Evolutionary conservation across 768 basidiomycete species (phyloP), one percentile per base, ranked within the genome.

Genomic region (Leccinellum rugosiceps): DNA sequence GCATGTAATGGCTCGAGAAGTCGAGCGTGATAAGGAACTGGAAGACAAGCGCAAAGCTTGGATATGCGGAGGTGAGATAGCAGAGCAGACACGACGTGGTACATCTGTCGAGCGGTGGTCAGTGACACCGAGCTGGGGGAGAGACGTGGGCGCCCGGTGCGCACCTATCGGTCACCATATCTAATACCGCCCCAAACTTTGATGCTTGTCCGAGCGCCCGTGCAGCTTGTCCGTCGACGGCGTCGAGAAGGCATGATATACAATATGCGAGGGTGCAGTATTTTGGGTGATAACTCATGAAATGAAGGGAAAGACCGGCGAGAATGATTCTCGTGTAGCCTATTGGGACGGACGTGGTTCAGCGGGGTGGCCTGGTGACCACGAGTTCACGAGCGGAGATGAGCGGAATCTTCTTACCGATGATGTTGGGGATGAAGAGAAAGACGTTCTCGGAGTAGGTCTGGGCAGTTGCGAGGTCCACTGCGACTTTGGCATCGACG

Each of bases 151-250:
- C 17, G 28, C 17, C 26, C 8, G 25, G 26, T 23, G 71, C 86
- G 62, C 62, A 96, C 94, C 96, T 79, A 73, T 99, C 97, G 6
- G 97, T 98, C 43, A 99, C 96, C 97, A 99, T 99, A 74, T 99
- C 97, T 65, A 99, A 76, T 45, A 98, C 96, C 3, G 94, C 94
- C 23, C 97, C 97, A 74, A 98, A 98, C 76, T 96, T 95, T 54
- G 91, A 94, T 6, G 93, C 89, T 75, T 99, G 95, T 11, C 85
- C 86, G 43, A 97, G 77, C 1, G 86, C 85, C 47, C 97, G 80
- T 13, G 97, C 97, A 9, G 90, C 95, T 68, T 89, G 87, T 3
- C 97, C 97, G 62, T 98, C 97, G 28, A 95, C 88, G 15, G 94
- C 97, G 68, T 99, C 97, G 64, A 99, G 78, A 44, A 99, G 80